phyloP scores from a whole-genome alignment of 148 eudicot genomes.

The Rheum nobile region DNA sequence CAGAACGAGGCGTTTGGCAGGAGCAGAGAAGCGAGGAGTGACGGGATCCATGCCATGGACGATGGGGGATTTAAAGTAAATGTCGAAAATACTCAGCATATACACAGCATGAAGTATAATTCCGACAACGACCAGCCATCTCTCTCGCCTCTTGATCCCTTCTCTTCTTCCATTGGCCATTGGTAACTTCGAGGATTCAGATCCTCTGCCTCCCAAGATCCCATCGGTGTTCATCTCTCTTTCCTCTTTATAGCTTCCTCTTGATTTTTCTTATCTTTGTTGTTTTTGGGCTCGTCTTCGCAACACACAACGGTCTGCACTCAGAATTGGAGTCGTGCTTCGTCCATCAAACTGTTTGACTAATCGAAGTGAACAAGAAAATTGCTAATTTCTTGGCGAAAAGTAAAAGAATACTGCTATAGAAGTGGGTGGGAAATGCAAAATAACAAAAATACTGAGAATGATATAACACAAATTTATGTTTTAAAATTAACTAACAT shows the following conservation, averaged over 20 bases:
- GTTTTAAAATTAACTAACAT: too few relatives aligned
- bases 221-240: constrained; percentile 27
- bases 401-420: background rate
- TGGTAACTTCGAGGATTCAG: constrained; percentile 14
- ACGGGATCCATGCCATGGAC: constrained; percentile 99
- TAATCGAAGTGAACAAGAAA: background rate
- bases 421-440: background rate
- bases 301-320: background rate
- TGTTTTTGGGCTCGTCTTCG: background rate
- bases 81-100: constrained; percentile 95
- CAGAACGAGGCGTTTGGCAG: constrained; percentile 90
- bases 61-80: constrained; percentile 88
- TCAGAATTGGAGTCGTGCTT: background rate
- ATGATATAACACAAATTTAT: too few relatives aligned
- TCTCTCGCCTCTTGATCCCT: constrained; percentile 56
- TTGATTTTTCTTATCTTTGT: too few relatives aligned
- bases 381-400: background rate
- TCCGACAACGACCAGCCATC: constrained; percentile 78
- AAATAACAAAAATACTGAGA: too few relatives aligned
- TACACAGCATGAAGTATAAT: constrained; percentile 76
- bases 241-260: background rate
- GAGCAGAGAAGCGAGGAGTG: constrained; percentile 56
- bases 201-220: constrained; percentile 29
- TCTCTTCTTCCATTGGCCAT: constrained; percentile 17
- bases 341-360: background rate